phyloP scores from a whole-genome alignment of 148 eudicot genomes.

The Dysphania ambrosioides region DNA sequence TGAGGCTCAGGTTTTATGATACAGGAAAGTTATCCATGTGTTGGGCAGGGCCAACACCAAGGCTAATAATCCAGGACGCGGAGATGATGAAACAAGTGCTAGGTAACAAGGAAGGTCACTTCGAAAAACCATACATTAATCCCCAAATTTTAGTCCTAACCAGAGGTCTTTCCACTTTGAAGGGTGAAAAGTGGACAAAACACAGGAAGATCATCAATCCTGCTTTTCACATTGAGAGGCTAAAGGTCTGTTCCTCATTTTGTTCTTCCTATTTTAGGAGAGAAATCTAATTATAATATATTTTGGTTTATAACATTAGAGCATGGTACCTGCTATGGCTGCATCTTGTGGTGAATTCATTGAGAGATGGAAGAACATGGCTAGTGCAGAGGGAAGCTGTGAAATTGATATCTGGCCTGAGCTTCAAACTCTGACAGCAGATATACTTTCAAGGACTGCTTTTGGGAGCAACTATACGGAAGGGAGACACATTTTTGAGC shows the following conservation, averaged over 20 bases:
- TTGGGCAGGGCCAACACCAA: slow-evolving; percentile 45
- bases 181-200: slow-evolving; percentile 30
- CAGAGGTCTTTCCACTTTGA: slow-evolving; percentile 27
- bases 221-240: slow-evolving; percentile 26
- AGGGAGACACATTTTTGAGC: slow-evolving; percentile 46
- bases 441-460: slow-evolving; percentile 49
- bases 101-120: slow-evolving; percentile 39
- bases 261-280: not conserved
- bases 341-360: slow-evolving; percentile 19
- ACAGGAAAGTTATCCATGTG: slow-evolving; percentile 36
- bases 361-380: slow-evolving; percentile 32
- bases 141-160: slow-evolving; percentile 20
- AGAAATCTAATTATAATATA: not conserved
- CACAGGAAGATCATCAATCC: slow-evolving; percentile 29
- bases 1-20: not conserved
- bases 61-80: slow-evolving; percentile 37
- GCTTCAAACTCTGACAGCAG: slow-evolving; percentile 44
- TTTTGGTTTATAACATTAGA: slow-evolving; percentile 1
- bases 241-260: slow-evolving; percentile 8
- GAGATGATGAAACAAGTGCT: slow-evolving; percentile 45
- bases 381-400: slow-evolving; percentile 26
- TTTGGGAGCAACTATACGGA: slow-evolving; percentile 57
- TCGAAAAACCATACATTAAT: slow-evolving; percentile 24
- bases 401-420: slow-evolving; percentile 53
- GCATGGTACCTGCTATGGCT: slow-evolving; percentile 26